phyloP scores from a whole-genome alignment of 257 asterid genomes.

The Solanum sitiens region DNA sequence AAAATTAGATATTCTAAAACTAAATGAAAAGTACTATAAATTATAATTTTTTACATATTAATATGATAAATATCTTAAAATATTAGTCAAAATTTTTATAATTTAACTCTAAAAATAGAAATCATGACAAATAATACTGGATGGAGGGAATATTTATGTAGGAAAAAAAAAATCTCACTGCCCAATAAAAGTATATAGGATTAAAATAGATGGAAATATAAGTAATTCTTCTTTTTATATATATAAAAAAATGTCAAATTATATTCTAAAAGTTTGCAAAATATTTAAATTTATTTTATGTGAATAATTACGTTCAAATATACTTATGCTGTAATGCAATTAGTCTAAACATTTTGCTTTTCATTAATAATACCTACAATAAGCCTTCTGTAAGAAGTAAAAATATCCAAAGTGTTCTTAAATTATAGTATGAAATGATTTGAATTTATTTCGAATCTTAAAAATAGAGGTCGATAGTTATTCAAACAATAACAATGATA shows the following conservation, averaged over 20 bases:
- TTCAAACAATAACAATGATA: not conserved
- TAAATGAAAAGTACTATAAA: too few species aligned
- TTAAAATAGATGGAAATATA: not conserved
- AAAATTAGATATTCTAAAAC: too few species aligned
- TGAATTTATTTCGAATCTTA: not conserved
- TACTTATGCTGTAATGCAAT: not conserved
- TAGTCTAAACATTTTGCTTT: not conserved
- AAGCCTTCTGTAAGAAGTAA: not conserved
- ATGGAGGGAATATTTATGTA: too few species aligned
- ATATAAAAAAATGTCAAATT: not conserved
- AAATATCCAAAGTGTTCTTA: too few species aligned
- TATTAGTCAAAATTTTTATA: too few species aligned
- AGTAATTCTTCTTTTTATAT: not conserved
- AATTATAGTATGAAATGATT: not conserved
- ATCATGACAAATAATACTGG: too few species aligned
- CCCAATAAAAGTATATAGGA: not conserved
- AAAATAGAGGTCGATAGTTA: rapidly evolving
- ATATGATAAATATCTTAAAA: too few species aligned
- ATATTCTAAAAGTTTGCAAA: not conserved
- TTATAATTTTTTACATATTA: too few species aligned
- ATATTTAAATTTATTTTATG: too few species aligned
- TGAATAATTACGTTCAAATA: too few species aligned
- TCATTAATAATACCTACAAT: too few species aligned
- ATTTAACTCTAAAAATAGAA: too few species aligned
- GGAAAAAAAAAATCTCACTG: not conserved